Conservation (phyloP, 2,329 filamentous ascomycete species). For the Akanthomyces muscarius region DNA sequence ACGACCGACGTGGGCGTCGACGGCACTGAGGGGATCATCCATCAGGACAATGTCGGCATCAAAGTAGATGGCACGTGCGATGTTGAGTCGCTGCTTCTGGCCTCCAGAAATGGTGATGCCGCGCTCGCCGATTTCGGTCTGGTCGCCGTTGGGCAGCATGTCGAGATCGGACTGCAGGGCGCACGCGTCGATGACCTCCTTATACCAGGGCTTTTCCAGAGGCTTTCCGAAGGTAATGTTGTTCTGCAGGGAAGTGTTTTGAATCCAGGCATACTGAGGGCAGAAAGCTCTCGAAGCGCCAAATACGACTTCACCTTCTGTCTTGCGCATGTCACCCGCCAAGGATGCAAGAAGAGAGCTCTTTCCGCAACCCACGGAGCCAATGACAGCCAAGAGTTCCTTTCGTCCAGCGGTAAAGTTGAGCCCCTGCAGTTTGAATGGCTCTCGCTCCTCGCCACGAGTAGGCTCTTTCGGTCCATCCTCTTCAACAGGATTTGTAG, state of each 20-base stretch:
- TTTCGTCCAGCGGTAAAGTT: slow-evolving; percentile 66
- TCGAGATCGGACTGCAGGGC: slow-evolving; percentile 81
- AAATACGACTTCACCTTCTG: slow-evolving; percentile 66
- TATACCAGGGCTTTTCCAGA: slow-evolving; percentile 73
- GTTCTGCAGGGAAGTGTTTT: slow-evolving; percentile 80
- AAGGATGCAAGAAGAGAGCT: slow-evolving; percentile 83
- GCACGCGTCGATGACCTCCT: slow-evolving; percentile 77
- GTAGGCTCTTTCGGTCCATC: slow-evolving; percentile 38
- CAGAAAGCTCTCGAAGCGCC: slow-evolving; percentile 85
- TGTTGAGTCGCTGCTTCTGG: slow-evolving; percentile 92
- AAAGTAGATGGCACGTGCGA: slow-evolving; percentile 75
- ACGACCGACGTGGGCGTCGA: slow-evolving; percentile 65
- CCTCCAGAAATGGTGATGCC: slow-evolving; percentile 94
- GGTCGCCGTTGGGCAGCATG: slow-evolving; percentile 85
- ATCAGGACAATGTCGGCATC: slow-evolving; percentile 64
- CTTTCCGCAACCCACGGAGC: slow-evolving; percentile 85
- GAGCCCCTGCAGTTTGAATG: slow-evolving; percentile 69
- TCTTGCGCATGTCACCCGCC: slow-evolving; percentile 91
- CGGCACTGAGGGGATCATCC: slow-evolving; percentile 66
- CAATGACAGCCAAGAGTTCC: slow-evolving; percentile 81
- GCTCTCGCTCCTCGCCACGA: slow-evolving; percentile 55
- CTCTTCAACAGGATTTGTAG: slow-evolving; percentile 22
- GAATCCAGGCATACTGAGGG: slow-evolving; percentile 96
- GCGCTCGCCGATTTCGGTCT: slow-evolving; percentile 90
- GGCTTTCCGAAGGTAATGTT: slow-evolving; percentile 90